Base-by-base conservation (phyloP, 2,329 filamentous ascomycete species). In the Myriosclerotinia curreyana region DNA sequence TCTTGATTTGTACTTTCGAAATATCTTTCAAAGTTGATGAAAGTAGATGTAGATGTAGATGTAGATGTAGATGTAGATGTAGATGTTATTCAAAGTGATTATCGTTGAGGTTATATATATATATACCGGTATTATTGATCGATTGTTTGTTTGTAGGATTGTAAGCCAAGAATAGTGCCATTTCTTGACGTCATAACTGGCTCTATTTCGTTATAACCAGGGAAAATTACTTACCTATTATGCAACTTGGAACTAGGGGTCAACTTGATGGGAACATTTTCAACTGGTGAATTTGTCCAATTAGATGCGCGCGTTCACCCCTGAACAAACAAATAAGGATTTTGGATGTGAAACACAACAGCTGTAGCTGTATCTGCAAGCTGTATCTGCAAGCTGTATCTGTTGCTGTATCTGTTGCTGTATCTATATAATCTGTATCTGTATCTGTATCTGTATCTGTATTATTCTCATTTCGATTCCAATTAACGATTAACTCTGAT, bases 101-200 rank as follows among this genome's bases (percentile, higher is more conserved):
- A 20, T 17, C 12, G 42, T 52, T 58, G 28, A 58, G 40, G 31
- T 48, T 58, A 58, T 58, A n/a, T n/a, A n/a, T n/a, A n/a, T n/a
- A n/a, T n/a, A n/a, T n/a, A n/a, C n/a, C n/a, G n/a, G n/a, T n/a
- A n/a, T 34, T 46, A 4, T 58, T 22, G 54, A 58, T 17, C 20
- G 28, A 15, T 46, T 58, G n/a, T n/a, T n/a, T n/a, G 42, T 36
- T 36, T 48, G 42, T 4, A 58, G 42, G 42, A 59, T 36, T 4
- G 42, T 34, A 48, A 22, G 42, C 31, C 14, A 12, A 48, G 28
- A 49, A 36, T 59, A 59, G 55, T 42, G 55, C n/a, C 14, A 25
- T 49, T 38, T 12, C 0, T 48, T 59, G 55, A 59, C 42, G 55
- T 59, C 55, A 59, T 59, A 46, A 14, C 20, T 34, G 7, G n/a